Percentiles rank a stretch among this genome's conserved stretches.
Conservation (phyloP, 805 yeast genomes). For the Candida vartiovaarae region DNA sequence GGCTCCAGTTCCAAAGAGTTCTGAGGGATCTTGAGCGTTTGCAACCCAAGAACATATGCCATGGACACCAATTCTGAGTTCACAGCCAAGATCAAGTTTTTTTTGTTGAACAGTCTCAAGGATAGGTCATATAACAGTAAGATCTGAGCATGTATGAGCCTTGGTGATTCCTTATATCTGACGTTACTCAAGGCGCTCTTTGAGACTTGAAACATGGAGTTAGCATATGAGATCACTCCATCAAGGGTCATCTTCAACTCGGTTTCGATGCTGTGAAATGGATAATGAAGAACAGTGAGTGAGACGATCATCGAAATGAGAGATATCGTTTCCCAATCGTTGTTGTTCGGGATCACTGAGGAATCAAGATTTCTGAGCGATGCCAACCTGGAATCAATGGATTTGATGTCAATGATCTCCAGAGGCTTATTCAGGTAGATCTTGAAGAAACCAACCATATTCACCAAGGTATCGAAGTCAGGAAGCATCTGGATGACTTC, state of each 20-base stretch:
- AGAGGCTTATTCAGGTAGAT: conserved; percentile 11
- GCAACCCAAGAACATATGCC: conserved; percentile 17
- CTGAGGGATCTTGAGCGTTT: conserved; percentile 15
- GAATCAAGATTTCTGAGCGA: neutral
- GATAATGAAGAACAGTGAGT: conserved; percentile 13
- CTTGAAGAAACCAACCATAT: conserved; percentile 7
- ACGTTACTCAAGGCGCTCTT: conserved; percentile 12
- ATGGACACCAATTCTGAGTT: conserved; percentile 19
- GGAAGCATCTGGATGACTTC: conserved; percentile 4
- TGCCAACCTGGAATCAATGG: conserved; percentile 3
- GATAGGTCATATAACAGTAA: conserved; percentile 13
- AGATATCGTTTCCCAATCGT: conserved; percentile 16
- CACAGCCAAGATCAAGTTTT: conserved; percentile 11
- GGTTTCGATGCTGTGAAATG: conserved; percentile 1
- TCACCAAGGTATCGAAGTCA: neutral
- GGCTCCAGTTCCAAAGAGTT: conserved; percentile 14
- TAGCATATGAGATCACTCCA: conserved; percentile 7
- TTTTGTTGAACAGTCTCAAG: conserved; percentile 12
- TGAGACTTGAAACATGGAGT: conserved; percentile 11
- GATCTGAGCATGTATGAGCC: conserved; percentile 14
- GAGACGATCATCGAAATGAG: conserved; percentile 14
- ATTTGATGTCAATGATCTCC: conserved; percentile 11
- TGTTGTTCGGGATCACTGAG: neutral
- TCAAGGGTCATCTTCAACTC: conserved; percentile 6
- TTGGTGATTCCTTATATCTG: conserved; percentile 15